A percentile compares a stretch with the other conserved stretches of the same genome.
phyloP scores from a whole-genome alignment of 192 early-diverging fungal species.

The Coemansia sp. region DNA sequence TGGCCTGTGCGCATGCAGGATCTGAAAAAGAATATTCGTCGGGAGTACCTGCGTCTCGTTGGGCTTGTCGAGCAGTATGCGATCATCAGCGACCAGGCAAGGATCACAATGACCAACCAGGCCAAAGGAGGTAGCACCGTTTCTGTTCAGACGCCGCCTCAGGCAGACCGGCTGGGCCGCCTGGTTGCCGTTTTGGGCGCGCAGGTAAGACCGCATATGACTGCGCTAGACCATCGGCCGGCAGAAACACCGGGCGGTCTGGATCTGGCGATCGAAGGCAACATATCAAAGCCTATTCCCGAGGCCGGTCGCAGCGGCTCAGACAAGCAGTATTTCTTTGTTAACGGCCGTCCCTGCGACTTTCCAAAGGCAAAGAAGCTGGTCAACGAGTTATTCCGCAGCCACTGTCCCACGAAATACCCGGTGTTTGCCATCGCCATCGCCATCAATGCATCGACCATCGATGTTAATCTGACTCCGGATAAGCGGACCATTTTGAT shows the following conservation, averaged over 20 bases:
- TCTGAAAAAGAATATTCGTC: constrained; percentile 76
- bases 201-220: constrained; percentile 47
- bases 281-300: constrained; percentile 23
- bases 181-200: constrained; percentile 76
- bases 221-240: neutral
- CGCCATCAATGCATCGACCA: constrained; percentile 28
- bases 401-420: constrained; percentile 66
- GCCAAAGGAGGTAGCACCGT: constrained; percentile 45
- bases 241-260: constrained; percentile 2
- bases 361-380: constrained; percentile 72
- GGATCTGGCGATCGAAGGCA: constrained; percentile 35
- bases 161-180: constrained; percentile 24
- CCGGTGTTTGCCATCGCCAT: constrained; percentile 77
- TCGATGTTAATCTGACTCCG: constrained; percentile 93
- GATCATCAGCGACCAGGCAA: constrained; percentile 65
- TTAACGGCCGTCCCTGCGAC: constrained; percentile 87
- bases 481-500: constrained; percentile 91
- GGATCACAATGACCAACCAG: constrained; percentile 65
- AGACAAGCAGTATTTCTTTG: constrained; percentile 85
- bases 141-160: constrained; percentile 15
- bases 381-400: constrained; percentile 80
- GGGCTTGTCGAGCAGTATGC: constrained; percentile 81
- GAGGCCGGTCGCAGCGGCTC: constrained; percentile 66
- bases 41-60: constrained; percentile 76
- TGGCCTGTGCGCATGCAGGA: constrained; percentile 86